phyloP scores from a whole-genome alignment of 1,139 yeast genomes.

The Diutina neorugosa region DNA sequence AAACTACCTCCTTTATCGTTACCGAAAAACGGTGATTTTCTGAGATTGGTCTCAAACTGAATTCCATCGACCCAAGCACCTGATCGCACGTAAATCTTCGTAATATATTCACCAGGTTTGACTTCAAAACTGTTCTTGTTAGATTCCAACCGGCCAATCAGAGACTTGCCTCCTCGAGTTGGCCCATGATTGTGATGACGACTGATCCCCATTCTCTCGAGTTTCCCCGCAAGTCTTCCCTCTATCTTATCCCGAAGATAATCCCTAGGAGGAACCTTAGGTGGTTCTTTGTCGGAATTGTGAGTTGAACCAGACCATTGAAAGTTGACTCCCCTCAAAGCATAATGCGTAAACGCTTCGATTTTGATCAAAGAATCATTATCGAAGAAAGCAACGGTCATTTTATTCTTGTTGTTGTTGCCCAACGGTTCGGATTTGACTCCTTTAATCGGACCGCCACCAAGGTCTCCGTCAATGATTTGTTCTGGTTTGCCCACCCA shows the following conservation, averaged over 20 bases:
- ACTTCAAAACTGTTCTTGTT: conserved; percentile 46
- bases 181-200: not conserved
- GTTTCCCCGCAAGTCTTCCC: conserved; percentile 3
- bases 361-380: conserved; percentile 27
- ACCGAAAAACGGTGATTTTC: conserved; percentile 44
- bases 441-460: conserved; percentile 26
- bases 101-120: conserved; percentile 43
- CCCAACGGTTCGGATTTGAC: conserved; percentile 38
- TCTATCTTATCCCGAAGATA: conserved; percentile 23
- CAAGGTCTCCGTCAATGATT: conserved; percentile 29
- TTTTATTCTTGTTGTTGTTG: conserved; percentile 11
- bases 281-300: conserved; percentile 12
- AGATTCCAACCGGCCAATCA: conserved; percentile 14
- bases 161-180: not conserved
- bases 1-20: conserved; percentile 57
- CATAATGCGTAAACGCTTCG: conserved; percentile 57
- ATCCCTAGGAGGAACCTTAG: conserved; percentile 37
- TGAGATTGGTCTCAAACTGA: conserved; percentile 44
- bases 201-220: not conserved
- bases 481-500: conserved; percentile 9
- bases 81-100: conserved; percentile 50
- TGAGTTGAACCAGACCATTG: conserved; percentile 8
- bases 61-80: conserved; percentile 90
- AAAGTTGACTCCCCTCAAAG: conserved; percentile 60
- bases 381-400: conserved; percentile 20